Percentiles rank a stretch among this genome's conserved stretches.
These are phyloP conservation scores for Hygrophorus pudorinus DNA, from an alignment of 768 basidiomycete genomes.

Conservation along the genomic window DNA sequence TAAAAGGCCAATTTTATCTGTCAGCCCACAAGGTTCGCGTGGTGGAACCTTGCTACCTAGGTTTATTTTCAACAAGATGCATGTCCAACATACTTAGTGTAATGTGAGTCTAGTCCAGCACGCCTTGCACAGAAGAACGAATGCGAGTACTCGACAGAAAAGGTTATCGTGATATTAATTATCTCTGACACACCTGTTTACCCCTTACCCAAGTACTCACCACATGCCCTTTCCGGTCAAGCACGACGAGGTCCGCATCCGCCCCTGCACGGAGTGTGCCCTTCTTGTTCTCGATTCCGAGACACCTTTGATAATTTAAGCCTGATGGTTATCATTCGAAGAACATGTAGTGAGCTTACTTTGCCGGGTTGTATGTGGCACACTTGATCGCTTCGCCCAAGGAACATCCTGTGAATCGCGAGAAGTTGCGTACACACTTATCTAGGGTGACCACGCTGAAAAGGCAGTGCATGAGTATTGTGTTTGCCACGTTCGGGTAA, in stretches of 20 bases:
- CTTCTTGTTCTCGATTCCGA: constrained; percentile 71
- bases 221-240: constrained; percentile 58
- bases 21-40: too few relatives aligned
- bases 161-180: neutral
- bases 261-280: constrained; percentile 76
- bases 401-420: constrained; percentile 74
- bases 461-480: too few relatives aligned
- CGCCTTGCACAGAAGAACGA: too few relatives aligned
- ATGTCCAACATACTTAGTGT: too few relatives aligned
- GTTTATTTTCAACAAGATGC: too few relatives aligned
- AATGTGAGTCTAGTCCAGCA: too few relatives aligned
- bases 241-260: constrained; percentile 77
- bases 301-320: too few relatives aligned
- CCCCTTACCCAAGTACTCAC: constrained; percentile 72
- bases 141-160: too few relatives aligned
- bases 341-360: constrained; percentile 26
- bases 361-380: constrained; percentile 79
- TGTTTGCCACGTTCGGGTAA: neutral
- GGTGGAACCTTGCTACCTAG: too few relatives aligned
- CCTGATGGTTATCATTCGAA: too few relatives aligned
- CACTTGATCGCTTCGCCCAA: constrained; percentile 79
- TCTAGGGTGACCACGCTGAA: constrained; percentile 71
- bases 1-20: too few relatives aligned
- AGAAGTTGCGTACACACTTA: constrained; percentile 79
- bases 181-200: constrained; percentile 49